These are phyloP conservation scores for Coniella lustricola DNA, from an alignment of 2,329 filamentous ascomycete genomes.

Conservation along the genomic window DNA sequence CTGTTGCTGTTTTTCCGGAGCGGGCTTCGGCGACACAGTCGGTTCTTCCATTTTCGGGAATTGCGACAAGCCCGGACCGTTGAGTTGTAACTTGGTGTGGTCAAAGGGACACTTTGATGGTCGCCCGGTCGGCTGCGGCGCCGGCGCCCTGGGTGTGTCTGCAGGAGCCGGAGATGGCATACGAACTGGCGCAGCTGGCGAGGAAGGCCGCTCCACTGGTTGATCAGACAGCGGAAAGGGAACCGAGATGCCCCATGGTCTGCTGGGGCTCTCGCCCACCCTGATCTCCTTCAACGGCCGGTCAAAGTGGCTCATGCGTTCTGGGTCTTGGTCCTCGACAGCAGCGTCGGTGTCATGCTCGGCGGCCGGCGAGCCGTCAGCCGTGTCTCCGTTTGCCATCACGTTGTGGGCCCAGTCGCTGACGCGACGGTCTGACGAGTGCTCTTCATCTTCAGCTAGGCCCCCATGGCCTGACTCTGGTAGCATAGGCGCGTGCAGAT, in stretches of 20 bases:
- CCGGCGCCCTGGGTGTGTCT: constrained; percentile 13
- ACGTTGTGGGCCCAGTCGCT: constrained; percentile 81
- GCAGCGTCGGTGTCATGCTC: constrained; percentile 31
- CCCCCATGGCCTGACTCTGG: constrained; percentile 51
- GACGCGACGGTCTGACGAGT: constrained; percentile 60
- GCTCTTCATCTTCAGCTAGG: constrained; percentile 34
- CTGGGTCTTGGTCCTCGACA: constrained; percentile 40
- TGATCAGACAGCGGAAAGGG: constrained; percentile 11
- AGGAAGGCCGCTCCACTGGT: constrained; percentile 49
- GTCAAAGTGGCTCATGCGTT: constrained; percentile 71
- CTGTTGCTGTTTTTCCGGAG: neutral
- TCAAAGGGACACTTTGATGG: constrained; percentile 52
- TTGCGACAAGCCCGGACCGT: constrained; percentile 11
- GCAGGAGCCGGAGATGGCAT: constrained; percentile 35
- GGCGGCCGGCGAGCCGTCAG: constrained; percentile 23
- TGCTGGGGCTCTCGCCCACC: constrained; percentile 87
- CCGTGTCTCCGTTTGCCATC: constrained; percentile 47
- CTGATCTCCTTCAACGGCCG: constrained; percentile 79
- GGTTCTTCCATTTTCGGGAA: constrained; percentile 16
- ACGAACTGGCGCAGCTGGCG: constrained; percentile 50
- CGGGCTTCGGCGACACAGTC: constrained; percentile 8
- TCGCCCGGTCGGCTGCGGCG: neutral
- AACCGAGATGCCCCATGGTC: constrained; percentile 87
- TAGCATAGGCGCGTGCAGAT: constrained; percentile 82
- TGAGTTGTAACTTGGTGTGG: constrained; percentile 23